Base-by-base conservation (phyloP, 2,329 filamentous ascomycete genomes). In the Anisogramma anomala region DNA sequence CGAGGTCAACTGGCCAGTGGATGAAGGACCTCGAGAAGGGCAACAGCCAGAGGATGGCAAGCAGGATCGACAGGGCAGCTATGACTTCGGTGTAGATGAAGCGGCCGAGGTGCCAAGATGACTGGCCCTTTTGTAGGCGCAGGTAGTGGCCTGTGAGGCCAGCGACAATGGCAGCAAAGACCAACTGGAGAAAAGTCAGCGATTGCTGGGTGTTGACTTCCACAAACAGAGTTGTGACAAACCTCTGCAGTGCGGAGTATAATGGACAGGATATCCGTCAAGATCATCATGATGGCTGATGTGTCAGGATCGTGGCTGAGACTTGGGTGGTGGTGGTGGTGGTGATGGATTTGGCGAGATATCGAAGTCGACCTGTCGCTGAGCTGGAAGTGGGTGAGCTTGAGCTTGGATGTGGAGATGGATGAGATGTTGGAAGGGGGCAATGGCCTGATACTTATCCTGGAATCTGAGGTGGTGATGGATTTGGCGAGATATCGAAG, bases 11-110 rank as follows among this genome's bases (percentile, higher is more conserved):
- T 0, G 79, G 79, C 71, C 79, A 88, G 59, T 80, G 71, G 47
- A 78, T 69, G 59, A 87, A 84, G 34, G 68, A 71, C 37, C 65
- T 64, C 2, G 74, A 72, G 54, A 84, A 83, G 2, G 84, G 84
- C 30, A 88, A 67, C 20, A 87, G 67, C 74, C 82, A 84, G 48
- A 88, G 57, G 19, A 88, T 60, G 4, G 74, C 67, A n/a, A 84
- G 64, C 30, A 88, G 58, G 41, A 87, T 75, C 10, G 78, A 75
- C 14, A 88, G 54, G 15, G 69, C 78, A 3, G 84, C 79, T 28
- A 87, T 69, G 14, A 84, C 74, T 54, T 82, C 74, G 33, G 81
- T 74, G 65, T 85, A 88, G 61, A 88, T 84, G 64, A 80, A 78
- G 42, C 82, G 77, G 26, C 70, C 77, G 28, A 72, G 62, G 14